Conservation (phyloP, 2,329 filamentous ascomycete genomes). For the Fusarium globosum region DNA sequence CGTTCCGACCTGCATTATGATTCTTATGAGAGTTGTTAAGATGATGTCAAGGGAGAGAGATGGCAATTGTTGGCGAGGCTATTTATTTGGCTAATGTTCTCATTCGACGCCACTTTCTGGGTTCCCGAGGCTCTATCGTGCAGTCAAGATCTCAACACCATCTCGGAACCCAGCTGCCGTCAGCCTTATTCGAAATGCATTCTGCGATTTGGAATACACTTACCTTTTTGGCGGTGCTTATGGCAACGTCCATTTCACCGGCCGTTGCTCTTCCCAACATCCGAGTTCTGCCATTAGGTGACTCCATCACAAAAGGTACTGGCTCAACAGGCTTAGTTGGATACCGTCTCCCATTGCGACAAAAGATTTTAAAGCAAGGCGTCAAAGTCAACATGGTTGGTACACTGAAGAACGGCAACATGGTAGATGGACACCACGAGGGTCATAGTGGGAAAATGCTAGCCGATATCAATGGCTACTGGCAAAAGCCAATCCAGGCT, state of each 20-base stretch:
- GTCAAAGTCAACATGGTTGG: conserved; percentile 29
- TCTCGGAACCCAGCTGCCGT: not conserved
- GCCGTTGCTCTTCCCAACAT: conserved; percentile 17
- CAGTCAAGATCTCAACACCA: not conserved
- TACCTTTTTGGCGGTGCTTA: not conserved
- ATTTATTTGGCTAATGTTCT: conserved; percentile 9
- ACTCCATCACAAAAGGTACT: conserved; percentile 34
- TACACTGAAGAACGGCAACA: conserved; percentile 11
- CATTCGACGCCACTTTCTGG: conserved; percentile 22
- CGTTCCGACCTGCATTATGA: not conserved
- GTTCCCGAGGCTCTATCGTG: not conserved
- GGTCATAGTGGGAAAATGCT: conserved; percentile 31
- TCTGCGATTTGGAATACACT: not conserved
- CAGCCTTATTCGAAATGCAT: conserved; percentile 1
- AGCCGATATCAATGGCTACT: conserved; percentile 19
- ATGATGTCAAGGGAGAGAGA: not conserved
- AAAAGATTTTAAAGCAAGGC: conserved; percentile 11
- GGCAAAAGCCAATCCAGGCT: conserved; percentile 24
- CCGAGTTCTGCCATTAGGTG: conserved; percentile 21
- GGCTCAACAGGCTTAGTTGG: conserved; percentile 21
- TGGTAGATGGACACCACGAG: conserved; percentile 26
- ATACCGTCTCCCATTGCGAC: conserved; percentile 12
- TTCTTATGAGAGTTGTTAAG: not conserved
- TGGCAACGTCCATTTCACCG: not conserved
- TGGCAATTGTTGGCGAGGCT: not conserved